These are phyloP conservation scores for Cardiosporidium cionae DNA, from an alignment of 169 alveolate genomes.

Conservation along the genomic window DNA sequence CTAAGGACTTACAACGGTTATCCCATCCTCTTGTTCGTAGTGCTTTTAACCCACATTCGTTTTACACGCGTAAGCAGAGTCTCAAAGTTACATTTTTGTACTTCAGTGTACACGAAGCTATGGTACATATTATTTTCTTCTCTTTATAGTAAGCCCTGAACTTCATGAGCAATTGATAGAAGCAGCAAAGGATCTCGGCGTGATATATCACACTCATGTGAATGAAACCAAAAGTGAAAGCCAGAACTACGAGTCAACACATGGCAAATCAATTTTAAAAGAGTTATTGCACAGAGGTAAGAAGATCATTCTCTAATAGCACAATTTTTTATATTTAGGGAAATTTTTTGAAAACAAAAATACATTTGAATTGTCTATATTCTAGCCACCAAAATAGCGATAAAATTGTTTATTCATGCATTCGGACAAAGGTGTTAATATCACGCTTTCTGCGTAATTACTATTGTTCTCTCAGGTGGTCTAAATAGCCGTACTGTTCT, in stretches of 20 bases:
- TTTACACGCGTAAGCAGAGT: neutral
- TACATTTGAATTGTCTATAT: no score
- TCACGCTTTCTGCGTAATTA: no score
- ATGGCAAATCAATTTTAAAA: slow-evolving; percentile 1
- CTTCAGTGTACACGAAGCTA: neutral
- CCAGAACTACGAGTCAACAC: slow-evolving; percentile 1
- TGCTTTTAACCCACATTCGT: neutral
- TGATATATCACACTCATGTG: slow-evolving; percentile 4
- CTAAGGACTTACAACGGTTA: neutral
- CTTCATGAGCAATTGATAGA: neutral
- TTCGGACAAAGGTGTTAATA: no score
- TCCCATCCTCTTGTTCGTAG: neutral
- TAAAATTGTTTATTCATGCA: no score
- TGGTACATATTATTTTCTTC: neutral
- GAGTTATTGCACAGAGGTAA: no score
- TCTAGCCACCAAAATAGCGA: no score
- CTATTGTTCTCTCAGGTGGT: no score
- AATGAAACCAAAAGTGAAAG: slow-evolving; percentile 3
- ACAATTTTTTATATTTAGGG: no score
- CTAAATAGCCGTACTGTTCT: slow-evolving; percentile 1
- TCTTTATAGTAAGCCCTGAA: neutral
- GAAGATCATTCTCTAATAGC: no score
- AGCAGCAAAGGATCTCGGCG: neutral
- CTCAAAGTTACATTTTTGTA: neutral
- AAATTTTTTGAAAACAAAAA: no score